A percentile compares a stretch with the other conserved stretches of the same genome.
These are phyloP conservation scores for Aspergillus persii DNA, from an alignment of 2,329 filamentous ascomycete genomes.

Conservation along the genomic window DNA sequence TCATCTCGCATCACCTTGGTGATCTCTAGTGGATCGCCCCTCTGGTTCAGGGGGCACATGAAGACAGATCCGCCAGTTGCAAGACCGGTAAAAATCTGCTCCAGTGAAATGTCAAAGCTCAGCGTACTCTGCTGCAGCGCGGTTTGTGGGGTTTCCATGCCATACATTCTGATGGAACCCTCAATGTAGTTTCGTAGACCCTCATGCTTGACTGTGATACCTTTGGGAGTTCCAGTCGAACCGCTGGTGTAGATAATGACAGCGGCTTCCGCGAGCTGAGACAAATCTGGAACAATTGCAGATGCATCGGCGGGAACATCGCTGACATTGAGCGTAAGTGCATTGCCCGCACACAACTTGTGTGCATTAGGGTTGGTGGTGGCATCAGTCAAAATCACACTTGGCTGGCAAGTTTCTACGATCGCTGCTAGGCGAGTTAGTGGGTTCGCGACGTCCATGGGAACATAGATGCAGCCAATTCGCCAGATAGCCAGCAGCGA, in stretches of 20 bases:
- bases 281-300: not conserved
- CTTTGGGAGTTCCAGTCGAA: slow-evolving; percentile 39
- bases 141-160: slow-evolving; percentile 3
- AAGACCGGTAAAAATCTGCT: slow-evolving; percentile 20
- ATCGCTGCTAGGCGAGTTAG: not conserved
- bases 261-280: slow-evolving; percentile 25
- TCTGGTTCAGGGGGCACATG: slow-evolving; percentile 10
- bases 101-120: slow-evolving; percentile 13
- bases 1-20: slow-evolving; percentile 17
- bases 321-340: not conserved
- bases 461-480: slow-evolving; percentile 5
- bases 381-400: not conserved
- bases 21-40: slow-evolving; percentile 21
- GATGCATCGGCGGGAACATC: not conserved
- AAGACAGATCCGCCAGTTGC: slow-evolving; percentile 18
- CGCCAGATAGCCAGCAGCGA: slow-evolving; percentile 7
- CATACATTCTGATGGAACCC: slow-evolving; percentile 8
- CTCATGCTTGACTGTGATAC: slow-evolving; percentile 32
- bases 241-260: slow-evolving; percentile 36
- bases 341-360: not conserved
- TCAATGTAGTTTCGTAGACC: slow-evolving; percentile 25
- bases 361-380: not conserved
- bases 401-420: not conserved
- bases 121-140: slow-evolving; percentile 18
- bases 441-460: slow-evolving; percentile 3